Percentiles rank a stretch among this genome's conserved stretches.
Evolutionary conservation across 1,284 basidiomycete species (phyloP).

Genomic region (Veloboletus limbatus): DNA sequence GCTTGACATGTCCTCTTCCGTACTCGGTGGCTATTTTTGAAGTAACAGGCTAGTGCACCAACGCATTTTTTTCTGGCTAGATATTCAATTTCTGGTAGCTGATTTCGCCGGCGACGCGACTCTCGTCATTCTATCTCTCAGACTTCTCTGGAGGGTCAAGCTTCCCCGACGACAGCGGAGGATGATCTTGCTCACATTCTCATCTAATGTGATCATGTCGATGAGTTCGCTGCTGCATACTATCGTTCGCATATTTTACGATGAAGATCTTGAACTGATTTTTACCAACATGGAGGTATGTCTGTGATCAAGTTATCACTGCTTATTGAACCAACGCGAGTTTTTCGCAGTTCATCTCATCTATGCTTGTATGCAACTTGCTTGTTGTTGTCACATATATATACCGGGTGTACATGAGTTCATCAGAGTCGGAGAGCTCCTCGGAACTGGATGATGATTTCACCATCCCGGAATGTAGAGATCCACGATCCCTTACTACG

Average conservation of each 20-base stretch:
- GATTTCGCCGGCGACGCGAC: conserved; percentile 6
- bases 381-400: conserved; percentile 12
- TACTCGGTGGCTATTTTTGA: conserved; percentile 2
- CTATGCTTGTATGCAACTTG: conserved; percentile 15
- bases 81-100: not conserved
- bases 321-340: not conserved
- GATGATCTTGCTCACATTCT: conserved; percentile 17
- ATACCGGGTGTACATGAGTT: not conserved
- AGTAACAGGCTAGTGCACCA: not conserved
- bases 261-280: not conserved
- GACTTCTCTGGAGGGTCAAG: conserved; percentile 17
- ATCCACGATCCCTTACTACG: not conserved
- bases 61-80: not conserved
- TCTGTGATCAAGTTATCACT: not conserved
- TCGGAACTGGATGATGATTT: conserved; percentile 15
- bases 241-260: not conserved
- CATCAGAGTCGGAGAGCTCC: conserved; percentile 3
- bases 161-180: conserved; percentile 15
- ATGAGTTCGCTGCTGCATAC: conserved; percentile 8
- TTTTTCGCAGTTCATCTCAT: conserved; percentile 1
- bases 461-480: not conserved
- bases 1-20: not conserved
- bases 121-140: conserved; percentile 14
- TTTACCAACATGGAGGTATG: conserved; percentile 9
- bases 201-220: conserved; percentile 11